Percentiles rank a stretch among this genome's conserved stretches.
Conservation (phyloP, 352 stramenopile species). For the Phytophthora pluvialis region DNA sequence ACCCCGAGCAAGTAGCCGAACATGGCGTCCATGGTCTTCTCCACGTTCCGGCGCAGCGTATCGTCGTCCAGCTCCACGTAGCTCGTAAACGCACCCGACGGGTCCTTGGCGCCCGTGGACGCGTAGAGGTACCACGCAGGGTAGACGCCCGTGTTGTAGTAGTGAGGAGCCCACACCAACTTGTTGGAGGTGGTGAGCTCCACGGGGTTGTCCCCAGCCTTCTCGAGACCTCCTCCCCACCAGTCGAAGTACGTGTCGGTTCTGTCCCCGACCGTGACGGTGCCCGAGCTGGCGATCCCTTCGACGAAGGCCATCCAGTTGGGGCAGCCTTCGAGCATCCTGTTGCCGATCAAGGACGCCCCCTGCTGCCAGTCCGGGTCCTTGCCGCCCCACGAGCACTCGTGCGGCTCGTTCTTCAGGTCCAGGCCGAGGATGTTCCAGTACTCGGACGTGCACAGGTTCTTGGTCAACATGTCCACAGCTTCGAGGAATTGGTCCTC, state of each 20-base stretch:
- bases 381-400: conserved; percentile 51
- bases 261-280: conserved; percentile 37
- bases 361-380: conserved; percentile 61
- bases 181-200: conserved; percentile 49
- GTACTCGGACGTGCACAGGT: conserved; percentile 55
- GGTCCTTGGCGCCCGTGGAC: conserved; percentile 22
- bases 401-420: conserved; percentile 71
- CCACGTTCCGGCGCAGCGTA: conserved; percentile 54
- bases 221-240: conserved; percentile 61
- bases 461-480: conserved; percentile 62
- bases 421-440: conserved; percentile 75
- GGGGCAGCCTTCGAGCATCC: conserved; percentile 59
- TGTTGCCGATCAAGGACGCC: conserved; percentile 56
- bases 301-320: conserved; percentile 77
- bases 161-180: conserved; percentile 70
- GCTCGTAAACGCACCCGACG: conserved; percentile 24
- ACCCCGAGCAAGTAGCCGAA: conserved; percentile 55
- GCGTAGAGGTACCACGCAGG: conserved; percentile 67
- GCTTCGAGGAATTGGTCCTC: conserved; percentile 60
- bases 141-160: conserved; percentile 74
- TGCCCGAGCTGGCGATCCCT: conserved; percentile 49
- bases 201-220: conserved; percentile 39
- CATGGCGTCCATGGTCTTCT: conserved; percentile 66
- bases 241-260: conserved; percentile 60
- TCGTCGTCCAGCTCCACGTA: conserved; percentile 57